A percentile compares a stretch with the other conserved stretches of the same genome.
Conservation (phyloP, 1,284 basidiomycete species). For the Leccinum pallidistipes region DNA sequence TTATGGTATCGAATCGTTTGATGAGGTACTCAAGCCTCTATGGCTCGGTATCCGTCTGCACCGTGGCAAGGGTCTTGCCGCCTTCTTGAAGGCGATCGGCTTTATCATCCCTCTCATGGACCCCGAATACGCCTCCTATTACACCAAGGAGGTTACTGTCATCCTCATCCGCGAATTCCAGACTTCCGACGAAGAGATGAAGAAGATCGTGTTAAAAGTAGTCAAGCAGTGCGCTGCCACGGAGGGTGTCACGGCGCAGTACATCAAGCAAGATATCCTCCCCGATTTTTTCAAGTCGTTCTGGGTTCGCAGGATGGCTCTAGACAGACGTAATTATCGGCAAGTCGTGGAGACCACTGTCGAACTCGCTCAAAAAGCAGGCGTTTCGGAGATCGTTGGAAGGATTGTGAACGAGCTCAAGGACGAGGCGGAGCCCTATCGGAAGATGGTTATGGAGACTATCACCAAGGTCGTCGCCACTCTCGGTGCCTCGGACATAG, state of each 20-base stretch:
- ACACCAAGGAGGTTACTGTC: slow-evolving; percentile 96
- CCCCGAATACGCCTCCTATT: slow-evolving; percentile 97
- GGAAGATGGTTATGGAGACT: slow-evolving; percentile 99
- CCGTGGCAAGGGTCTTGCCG: slow-evolving; percentile 96
- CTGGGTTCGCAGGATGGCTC: slow-evolving; percentile 97
- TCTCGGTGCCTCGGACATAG: slow-evolving; percentile 94
- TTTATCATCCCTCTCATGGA: slow-evolving; percentile 99
- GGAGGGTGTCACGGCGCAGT: slow-evolving; percentile 91
- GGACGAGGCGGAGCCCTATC: slow-evolving; percentile 94
- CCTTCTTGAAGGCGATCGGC: slow-evolving; percentile 98
- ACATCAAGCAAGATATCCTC: slow-evolving; percentile 96
- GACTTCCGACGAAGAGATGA: slow-evolving; percentile 99
- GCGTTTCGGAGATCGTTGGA: slow-evolving; percentile 94
- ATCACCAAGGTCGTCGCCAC: slow-evolving; percentile 95
- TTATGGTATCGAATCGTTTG: slow-evolving; percentile 99
- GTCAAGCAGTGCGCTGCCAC: slow-evolving; percentile 99
- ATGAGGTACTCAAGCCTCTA: slow-evolving; percentile 96
- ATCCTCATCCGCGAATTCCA: slow-evolving; percentile 99
- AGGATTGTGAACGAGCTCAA: slow-evolving; percentile 96
- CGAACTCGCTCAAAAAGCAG: slow-evolving; percentile 95
- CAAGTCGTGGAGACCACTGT: slow-evolving; percentile 99
- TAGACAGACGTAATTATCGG: slow-evolving; percentile 93
- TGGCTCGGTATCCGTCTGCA: slow-evolving; percentile 99
- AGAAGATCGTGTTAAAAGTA: slow-evolving; percentile 99
- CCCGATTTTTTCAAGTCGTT: slow-evolving; percentile 99